These are phyloP conservation scores for Penicillium sp. DNA, from an alignment of 2,329 filamentous ascomycete species.

Conservation along the genomic window DNA sequence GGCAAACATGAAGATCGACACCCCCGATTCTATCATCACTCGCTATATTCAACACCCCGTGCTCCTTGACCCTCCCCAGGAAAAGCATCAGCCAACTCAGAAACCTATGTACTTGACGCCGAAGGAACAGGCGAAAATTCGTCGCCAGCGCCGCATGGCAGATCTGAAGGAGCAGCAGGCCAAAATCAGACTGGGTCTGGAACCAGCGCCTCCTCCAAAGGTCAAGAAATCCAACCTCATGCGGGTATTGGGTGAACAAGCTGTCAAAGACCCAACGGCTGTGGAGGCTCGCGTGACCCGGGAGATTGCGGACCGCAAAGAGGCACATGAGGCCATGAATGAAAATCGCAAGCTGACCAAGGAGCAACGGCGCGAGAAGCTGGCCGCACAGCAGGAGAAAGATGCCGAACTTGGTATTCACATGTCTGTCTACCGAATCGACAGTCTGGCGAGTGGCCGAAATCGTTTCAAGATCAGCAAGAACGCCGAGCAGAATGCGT, in stretches of 20 bases:
- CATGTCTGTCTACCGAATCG: slow-evolving; percentile 84
- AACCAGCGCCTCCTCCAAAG: slow-evolving; percentile 88
- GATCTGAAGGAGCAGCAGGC: slow-evolving; percentile 95
- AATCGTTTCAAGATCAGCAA: slow-evolving; percentile 90
- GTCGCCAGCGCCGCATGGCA: slow-evolving; percentile 84
- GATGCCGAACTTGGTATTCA: slow-evolving; percentile 85
- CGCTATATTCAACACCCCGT: slow-evolving; percentile 91
- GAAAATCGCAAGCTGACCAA: slow-evolving; percentile 84
- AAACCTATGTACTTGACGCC: slow-evolving; percentile 92
- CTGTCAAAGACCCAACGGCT: slow-evolving; percentile 93
- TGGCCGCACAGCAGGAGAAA: slow-evolving; percentile 76
- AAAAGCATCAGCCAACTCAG: slow-evolving; percentile 71
- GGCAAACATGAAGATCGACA: slow-evolving; percentile 68
- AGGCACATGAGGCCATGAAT: slow-evolving; percentile 75
- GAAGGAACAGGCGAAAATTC: slow-evolving; percentile 87
- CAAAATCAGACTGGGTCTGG: slow-evolving; percentile 86
- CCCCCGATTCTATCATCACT: slow-evolving; percentile 82
- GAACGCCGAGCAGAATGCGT: slow-evolving; percentile 83
- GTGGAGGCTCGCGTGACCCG: slow-evolving; percentile 92
- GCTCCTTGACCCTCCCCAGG: slow-evolving; percentile 84
- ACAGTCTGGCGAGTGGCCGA: slow-evolving; percentile 84
- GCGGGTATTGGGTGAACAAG: slow-evolving; percentile 89
- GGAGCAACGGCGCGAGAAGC: slow-evolving; percentile 81
- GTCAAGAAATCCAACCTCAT: slow-evolving; percentile 98
- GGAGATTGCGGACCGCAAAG: slow-evolving; percentile 83